A percentile compares a stretch with the other conserved stretches of the same genome.
Conservation (phyloP, 768 basidiomycete species). For the Rubroboletus satanas region DNA sequence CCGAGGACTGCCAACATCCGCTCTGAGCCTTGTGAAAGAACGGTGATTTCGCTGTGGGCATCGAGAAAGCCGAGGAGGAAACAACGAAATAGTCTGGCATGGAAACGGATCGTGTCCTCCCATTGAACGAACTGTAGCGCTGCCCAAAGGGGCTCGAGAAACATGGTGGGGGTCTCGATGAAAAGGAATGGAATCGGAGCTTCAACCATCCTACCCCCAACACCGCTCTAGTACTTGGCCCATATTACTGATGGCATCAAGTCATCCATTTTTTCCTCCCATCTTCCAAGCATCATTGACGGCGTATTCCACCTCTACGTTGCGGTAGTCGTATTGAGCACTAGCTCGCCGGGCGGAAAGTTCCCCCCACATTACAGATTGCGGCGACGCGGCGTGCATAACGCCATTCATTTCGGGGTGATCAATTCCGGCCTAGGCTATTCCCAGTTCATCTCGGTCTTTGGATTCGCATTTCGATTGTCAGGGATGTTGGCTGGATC, state of each 20-base stretch:
- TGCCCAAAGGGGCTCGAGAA: background rate
- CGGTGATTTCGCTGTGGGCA: background rate
- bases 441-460: background rate
- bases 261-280: background rate
- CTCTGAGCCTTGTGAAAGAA: background rate
- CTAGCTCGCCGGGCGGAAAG: background rate
- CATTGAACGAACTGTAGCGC: background rate
- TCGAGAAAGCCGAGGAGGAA: conserved; percentile 4
- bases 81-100: conserved; percentile 13
- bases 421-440: background rate
- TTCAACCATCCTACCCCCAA: background rate
- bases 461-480: background rate
- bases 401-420: background rate
- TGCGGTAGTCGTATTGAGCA: background rate
- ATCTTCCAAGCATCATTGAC: too few species aligned
- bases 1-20: background rate
- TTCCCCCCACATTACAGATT: background rate
- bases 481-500: background rate
- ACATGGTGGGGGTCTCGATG: background rate
- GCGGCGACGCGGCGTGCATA: background rate
- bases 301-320: background rate
- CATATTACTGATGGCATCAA: too few species aligned
- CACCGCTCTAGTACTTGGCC: too few species aligned
- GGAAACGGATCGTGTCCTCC: conserved; percentile 15
- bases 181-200: conserved; percentile 8